Percentiles rank a stretch among this genome's conserved stretches.
phyloP scores from a whole-genome alignment of 1,139 yeast genomes.

The Kurtzmaniella quercitrusa region DNA sequence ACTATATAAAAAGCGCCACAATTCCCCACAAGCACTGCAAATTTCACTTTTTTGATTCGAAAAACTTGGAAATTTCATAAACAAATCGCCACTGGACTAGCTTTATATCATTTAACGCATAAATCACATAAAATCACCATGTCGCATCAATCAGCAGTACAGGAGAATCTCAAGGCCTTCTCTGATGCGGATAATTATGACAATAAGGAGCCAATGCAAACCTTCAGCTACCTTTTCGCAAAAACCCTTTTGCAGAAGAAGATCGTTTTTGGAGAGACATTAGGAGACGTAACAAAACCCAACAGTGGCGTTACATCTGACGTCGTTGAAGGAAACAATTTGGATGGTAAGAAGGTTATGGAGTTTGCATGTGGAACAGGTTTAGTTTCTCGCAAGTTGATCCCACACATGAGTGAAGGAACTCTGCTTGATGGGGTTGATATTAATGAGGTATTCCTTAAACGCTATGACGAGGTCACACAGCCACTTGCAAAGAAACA shows the following conservation, averaged over 20 bases:
- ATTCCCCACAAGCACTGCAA: no score
- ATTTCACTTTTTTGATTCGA: no score
- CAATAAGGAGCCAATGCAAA: constrained; percentile 14
- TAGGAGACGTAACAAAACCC: constrained; percentile 16
- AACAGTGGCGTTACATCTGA: constrained; percentile 13
- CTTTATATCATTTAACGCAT: no score
- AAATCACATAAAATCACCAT: no score
- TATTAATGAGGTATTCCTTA: constrained; percentile 27
- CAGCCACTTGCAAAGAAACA: constrained; percentile 1
- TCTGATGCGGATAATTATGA: constrained; percentile 23
- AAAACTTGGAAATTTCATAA: no score
- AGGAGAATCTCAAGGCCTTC: constrained; percentile 22
- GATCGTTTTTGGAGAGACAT: constrained; percentile 11
- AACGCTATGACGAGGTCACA: constrained; percentile 18
- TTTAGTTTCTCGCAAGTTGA: constrained; percentile 25
- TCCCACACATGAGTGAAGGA: constrained; percentile 16
- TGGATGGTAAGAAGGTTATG: constrained; percentile 15
- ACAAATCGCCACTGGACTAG: no score
- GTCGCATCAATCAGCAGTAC: constrained; percentile 17
- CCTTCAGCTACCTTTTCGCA: constrained; percentile 18
- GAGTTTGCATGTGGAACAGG: constrained; percentile 50
- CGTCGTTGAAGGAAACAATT: constrained; percentile 1
- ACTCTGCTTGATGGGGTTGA: constrained; percentile 34
- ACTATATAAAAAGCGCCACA: no score
- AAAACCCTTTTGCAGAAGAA: constrained; percentile 18